These are phyloP conservation scores for Hericium coralloides DNA, from an alignment of 768 basidiomycete genomes.

Conservation along the genomic window DNA sequence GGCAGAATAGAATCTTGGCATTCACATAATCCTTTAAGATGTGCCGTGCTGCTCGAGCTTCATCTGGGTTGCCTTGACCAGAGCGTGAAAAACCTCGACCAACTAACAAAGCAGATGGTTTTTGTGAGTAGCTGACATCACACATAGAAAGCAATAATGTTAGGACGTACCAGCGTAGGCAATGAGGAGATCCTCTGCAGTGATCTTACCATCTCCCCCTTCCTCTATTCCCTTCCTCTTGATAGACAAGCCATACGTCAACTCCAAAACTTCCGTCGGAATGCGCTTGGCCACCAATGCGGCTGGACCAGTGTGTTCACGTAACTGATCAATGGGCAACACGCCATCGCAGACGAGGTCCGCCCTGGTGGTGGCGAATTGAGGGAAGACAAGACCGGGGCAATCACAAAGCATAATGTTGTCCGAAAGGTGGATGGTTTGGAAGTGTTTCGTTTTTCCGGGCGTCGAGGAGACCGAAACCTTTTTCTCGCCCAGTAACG, in stretches of 20 bases:
- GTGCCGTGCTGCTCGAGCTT: conserved; percentile 86
- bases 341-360: conserved; percentile 96
- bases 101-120: conserved; percentile 39
- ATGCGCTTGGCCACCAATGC: conserved; percentile 71
- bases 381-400: conserved; percentile 96
- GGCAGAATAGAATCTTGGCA: conserved; percentile 84
- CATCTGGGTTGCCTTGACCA: conserved; percentile 95
- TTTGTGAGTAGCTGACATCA: neutral
- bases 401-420: conserved; percentile 90
- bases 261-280: conserved; percentile 78
- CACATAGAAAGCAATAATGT: neutral
- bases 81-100: conserved; percentile 88
- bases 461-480: conserved; percentile 98
- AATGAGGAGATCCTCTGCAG: conserved; percentile 75
- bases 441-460: conserved; percentile 98
- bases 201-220: conserved; percentile 69
- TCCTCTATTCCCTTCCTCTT: conserved; percentile 59
- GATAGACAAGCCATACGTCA: conserved; percentile 79
- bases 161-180: conserved; percentile 71
- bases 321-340: conserved; percentile 93
- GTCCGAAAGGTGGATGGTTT: conserved; percentile 91
- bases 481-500: conserved; percentile 91
- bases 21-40: conserved; percentile 97
- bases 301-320: conserved; percentile 83
- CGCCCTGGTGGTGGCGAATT: conserved; percentile 95